Base-by-base conservation (phyloP, 2,329 filamentous ascomycete species). In the Epichloe sibirici region DNA sequence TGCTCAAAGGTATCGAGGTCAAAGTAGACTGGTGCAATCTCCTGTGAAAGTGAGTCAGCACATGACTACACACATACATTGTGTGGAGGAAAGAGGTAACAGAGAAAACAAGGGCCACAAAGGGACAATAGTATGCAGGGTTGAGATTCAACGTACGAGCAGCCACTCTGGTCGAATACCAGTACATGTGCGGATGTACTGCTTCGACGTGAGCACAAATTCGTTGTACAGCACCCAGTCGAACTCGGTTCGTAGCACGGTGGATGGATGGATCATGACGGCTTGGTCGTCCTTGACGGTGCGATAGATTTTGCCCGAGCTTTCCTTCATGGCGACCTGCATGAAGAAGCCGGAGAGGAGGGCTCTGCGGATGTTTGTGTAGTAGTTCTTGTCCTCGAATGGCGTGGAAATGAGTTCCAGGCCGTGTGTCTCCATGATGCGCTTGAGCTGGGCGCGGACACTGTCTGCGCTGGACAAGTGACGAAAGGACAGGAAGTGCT, bases 191-290 rank as follows among this genome's bases (percentile, higher is more conserved):
- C 94, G 82, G 62, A 98, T 91, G 68, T 96, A 98, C 72, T 97
- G 95, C 79, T 98, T 96, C 51, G 87, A 93, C 1, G 93, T 98
- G 52, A 98, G 80, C 12, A 98, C 93, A 64, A 97, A 98, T 66
- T 98, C 94, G 63, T 97, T 95, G 72, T 98, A 98, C 28, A 98
- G 74, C 28, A 98, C 88, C 93, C 93, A 98, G 60, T 98, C 93
- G 60, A 85, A 88, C 54, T 96, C 90, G 54, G 89, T 84, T 49
- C 83, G 81, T 23, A 98, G 76, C 35, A 95, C 90, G 0, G 90
- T 96, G 58, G 88, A 93, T 2, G 93, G 93, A 71, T 98, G 93
- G 55, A 98, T 78, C 61, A 96, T 77, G 45, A 98, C 93, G 46
- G 81, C 86, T 71, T 97, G 91, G 63, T 96, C 87, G 65, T 98